Evolutionary conservation across 129 eudicot genomes (phyloP).

Genomic region (Calendula officinalis): DNA sequence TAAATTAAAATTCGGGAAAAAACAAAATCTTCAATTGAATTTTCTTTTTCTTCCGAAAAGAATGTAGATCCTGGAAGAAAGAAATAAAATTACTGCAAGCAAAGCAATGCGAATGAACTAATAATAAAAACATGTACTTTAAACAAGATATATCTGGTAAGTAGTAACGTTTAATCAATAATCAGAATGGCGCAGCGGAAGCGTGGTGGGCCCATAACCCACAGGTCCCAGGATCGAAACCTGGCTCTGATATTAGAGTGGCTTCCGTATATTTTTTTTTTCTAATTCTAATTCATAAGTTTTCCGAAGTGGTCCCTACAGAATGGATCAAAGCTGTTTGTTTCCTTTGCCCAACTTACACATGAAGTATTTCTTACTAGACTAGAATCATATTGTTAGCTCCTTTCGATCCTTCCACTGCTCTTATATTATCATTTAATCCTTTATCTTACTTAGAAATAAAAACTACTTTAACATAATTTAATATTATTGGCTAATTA

Average conservation of each 20-base stretch:
- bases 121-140: background rate
- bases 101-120: no score
- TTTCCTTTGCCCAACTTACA: background rate
- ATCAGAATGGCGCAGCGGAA: conserved; percentile 92
- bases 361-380: no score
- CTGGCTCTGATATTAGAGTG: conserved; percentile 54
- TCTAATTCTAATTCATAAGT: background rate
- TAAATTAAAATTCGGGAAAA: background rate
- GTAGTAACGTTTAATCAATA: background rate
- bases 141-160: background rate
- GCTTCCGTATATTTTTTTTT: conserved; percentile 9
- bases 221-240: conserved; percentile 44
- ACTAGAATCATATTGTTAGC: no score
- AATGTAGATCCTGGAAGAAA: background rate
- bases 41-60: background rate
- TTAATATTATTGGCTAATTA: no score
- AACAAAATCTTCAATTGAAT: background rate
- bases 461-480: no score
- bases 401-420: no score
- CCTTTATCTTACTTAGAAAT: no score
- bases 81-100: no score
- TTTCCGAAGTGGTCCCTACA: conserved; percentile 8
- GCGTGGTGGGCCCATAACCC: conserved; percentile 45
- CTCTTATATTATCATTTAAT: no score
- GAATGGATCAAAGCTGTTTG: background rate